Evolutionary conservation across 2,329 filamentous ascomycete species (phyloP).

Genomic region (Trichoderma atrobrunneum): DNA sequence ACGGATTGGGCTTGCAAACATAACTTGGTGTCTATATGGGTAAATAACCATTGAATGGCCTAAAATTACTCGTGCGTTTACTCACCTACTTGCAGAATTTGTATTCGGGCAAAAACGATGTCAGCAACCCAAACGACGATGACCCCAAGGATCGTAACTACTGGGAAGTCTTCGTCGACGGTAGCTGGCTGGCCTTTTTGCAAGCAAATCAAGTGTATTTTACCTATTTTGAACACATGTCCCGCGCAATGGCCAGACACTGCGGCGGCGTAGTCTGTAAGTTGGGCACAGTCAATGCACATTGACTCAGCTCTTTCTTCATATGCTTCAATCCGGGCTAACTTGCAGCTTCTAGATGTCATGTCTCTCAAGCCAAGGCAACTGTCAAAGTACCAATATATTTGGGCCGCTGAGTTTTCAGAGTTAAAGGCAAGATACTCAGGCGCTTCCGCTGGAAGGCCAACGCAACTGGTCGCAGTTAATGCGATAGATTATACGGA

Average conservation of each 20-base stretch:
- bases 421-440: not conserved
- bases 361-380: not conserved
- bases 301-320: not conserved
- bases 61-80: not conserved
- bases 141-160: not conserved
- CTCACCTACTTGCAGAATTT: not conserved
- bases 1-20: not conserved
- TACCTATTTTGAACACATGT: not conserved
- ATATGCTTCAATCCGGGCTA: not conserved
- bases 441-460: not conserved
- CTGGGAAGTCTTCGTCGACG: not conserved
- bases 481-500: not conserved
- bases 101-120: not conserved
- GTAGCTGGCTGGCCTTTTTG: not conserved
- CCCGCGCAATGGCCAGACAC: not conserved
- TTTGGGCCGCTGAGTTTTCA: not conserved
- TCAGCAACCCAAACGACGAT: not conserved
- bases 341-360: not conserved
- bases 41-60: not conserved
- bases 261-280: not conserved
- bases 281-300: not conserved
- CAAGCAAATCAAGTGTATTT: not conserved
- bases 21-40: not conserved
- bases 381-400: not conserved
- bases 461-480: not conserved